Evolutionary conservation across 805 yeast genomes (phyloP), one percentile per base, ranked within the genome.

Genomic region (Yamadazyma sp.): DNA sequence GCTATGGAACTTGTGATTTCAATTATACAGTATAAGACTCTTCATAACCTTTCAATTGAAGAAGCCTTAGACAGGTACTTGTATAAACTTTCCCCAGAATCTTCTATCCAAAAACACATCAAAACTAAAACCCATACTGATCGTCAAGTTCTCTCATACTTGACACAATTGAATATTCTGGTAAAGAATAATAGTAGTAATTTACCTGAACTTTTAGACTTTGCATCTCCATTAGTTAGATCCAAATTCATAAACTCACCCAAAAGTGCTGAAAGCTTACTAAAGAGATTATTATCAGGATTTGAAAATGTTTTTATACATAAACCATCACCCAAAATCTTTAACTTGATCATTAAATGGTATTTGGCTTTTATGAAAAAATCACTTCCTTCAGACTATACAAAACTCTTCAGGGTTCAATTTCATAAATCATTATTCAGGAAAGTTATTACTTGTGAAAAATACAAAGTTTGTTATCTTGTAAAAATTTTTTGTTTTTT

Each of bases 1-100:
- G 23, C 35, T 10, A 33, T 33, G 36, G 36, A 33, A 15, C 20
- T 33, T 7, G 28, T 31, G 21, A 11, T 33, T 12, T 33, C 36
- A 11, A 8, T 33, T 10, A 21, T 33, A 14, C 20, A 20, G 20
- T 27, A 27, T 12, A 19, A 12, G 11, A 20, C 20, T 16, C 3
- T n/a, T 4, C 17, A 27, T 15, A 27, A 22, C 8, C n/a, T n/a
- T n/a, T n/a, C n/a, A n/a, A n/a, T n/a, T n/a, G n/a, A n/a, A n/a
- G n/a, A n/a, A n/a, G n/a, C n/a, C n/a, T n/a, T n/a, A n/a, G n/a
- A n/a, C n/a, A n/a, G n/a, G n/a, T n/a, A n/a, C n/a, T n/a, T n/a
- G n/a, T n/a, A n/a, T n/a, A n/a, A n/a, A n/a, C n/a, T n/a, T n/a
- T n/a, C n/a, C n/a, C n/a, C n/a, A n/a, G n/a, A n/a, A n/a, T n/a